These are phyloP conservation scores for Chaetoceros muelleri DNA, from an alignment of 108 stramenopile genomes.

Conservation along the genomic window DNA sequence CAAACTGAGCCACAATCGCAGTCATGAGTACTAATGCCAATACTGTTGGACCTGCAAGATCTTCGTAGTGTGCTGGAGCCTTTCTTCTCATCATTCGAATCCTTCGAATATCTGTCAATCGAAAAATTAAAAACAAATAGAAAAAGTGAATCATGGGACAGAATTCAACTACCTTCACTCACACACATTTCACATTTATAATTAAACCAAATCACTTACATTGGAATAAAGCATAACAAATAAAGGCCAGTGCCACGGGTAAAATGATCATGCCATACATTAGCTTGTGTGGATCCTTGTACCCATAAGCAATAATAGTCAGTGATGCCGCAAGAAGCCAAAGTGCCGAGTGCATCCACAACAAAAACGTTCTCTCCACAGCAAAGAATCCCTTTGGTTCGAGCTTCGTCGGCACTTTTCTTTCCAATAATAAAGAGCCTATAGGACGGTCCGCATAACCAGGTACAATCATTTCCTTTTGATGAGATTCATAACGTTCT, in stretches of 20 bases:
- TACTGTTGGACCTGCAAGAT: slow-evolving; percentile 27
- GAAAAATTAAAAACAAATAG: neutral
- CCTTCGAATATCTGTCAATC: slow-evolving; percentile 20
- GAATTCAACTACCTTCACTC: neutral
- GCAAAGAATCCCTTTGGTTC: slow-evolving; percentile 59
- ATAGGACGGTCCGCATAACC: neutral
- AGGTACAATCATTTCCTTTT: neutral
- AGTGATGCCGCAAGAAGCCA: slow-evolving; percentile 20
- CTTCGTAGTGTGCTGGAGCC: slow-evolving; percentile 45
- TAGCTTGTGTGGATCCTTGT: slow-evolving; percentile 11
- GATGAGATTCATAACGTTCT: slow-evolving; percentile 3
- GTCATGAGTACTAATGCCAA: slow-evolving; percentile 28
- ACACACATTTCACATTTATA: neutral
- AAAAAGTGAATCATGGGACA: neutral
- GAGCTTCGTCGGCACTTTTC: slow-evolving; percentile 48
- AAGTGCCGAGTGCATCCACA: slow-evolving; percentile 46
- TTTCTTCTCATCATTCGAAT: slow-evolving; percentile 31
- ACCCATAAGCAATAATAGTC: slow-evolving; percentile 21
- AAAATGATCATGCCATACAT: slow-evolving; percentile 40
- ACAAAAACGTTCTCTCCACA: slow-evolving; percentile 67
- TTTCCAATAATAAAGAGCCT: slow-evolving; percentile 20
- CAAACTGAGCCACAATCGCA: slow-evolving; percentile 29
- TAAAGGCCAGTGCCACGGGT: slow-evolving; percentile 38
- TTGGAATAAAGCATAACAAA: slow-evolving; percentile 37
- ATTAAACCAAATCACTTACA: too few species aligned